Evolutionary conservation across 495 filamentous ascomycete species (phyloP).

Genomic region (Penicillium pulvis): DNA sequence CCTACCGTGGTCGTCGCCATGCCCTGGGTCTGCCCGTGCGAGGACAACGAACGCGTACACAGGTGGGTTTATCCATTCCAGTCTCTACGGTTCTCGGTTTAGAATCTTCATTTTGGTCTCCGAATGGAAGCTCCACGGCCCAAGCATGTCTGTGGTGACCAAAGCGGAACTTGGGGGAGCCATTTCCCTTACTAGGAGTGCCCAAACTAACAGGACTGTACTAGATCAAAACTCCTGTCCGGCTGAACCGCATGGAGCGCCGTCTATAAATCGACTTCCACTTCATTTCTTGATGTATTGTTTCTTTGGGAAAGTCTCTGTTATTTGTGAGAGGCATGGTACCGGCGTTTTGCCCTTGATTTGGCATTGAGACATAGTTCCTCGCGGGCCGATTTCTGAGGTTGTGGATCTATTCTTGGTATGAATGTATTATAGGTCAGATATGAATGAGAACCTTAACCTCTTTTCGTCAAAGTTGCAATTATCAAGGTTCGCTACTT

Average conservation of each 20-base stretch:
- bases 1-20: conserved; percentile 87
- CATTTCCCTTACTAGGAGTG: not conserved
- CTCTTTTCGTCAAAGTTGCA: too few species aligned
- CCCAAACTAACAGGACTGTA: conserved; percentile 6
- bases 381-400: not conserved
- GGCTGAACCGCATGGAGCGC: conserved; percentile 78
- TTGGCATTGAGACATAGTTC: conserved; percentile 19
- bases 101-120: too few species aligned
- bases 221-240: conserved; percentile 73
- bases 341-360: conserved; percentile 41
- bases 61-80: conserved; percentile 51
- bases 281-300: conserved; percentile 10
- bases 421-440: conserved; percentile 35
- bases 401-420: conserved; percentile 23
- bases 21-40: conserved; percentile 85
- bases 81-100: too few species aligned
- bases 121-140: too few species aligned
- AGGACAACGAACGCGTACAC: conserved; percentile 83
- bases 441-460: not conserved
- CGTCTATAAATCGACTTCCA: conserved; percentile 45
- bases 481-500: too few species aligned
- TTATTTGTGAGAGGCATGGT: conserved; percentile 39
- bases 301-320: conserved; percentile 19
- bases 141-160: not conserved
- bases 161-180: not conserved